Conservation (phyloP, 495 filamentous ascomycete genomes). For the Halenospora varia region DNA sequence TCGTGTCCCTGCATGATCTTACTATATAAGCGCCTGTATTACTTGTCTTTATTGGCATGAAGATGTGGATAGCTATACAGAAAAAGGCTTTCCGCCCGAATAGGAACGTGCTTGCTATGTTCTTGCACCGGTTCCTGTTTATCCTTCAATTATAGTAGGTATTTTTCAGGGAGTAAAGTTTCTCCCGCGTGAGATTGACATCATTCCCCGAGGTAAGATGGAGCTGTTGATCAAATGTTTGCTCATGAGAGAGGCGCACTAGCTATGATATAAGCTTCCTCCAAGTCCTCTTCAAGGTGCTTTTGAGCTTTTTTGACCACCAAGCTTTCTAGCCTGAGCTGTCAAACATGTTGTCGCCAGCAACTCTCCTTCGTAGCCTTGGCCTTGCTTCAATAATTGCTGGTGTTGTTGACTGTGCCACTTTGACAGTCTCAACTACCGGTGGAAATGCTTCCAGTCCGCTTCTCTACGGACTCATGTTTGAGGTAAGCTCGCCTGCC, state of each 20-base stretch:
- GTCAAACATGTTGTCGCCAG: background rate
- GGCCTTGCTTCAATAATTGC: background rate
- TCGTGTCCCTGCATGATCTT: background rate
- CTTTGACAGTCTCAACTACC: conserved; percentile 36
- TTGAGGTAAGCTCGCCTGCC: conserved; percentile 37
- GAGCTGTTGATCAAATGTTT: background rate
- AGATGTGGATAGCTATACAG: background rate
- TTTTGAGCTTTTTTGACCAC: background rate
- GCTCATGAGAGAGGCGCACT: background rate
- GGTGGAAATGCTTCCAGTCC: conserved; percentile 50
- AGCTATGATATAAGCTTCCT: background rate
- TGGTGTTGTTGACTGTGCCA: background rate
- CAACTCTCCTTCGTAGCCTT: background rate
- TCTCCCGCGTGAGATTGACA: background rate
- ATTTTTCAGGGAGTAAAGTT: background rate
- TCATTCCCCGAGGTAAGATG: background rate
- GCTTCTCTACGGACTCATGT: conserved; percentile 56
- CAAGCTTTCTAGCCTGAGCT: background rate
- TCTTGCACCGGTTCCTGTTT: too few relatives aligned
- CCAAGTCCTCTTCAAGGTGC: background rate
- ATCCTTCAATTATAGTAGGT: too few relatives aligned
- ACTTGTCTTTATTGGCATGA: background rate
- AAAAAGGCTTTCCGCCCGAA: background rate
- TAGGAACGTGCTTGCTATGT: background rate
- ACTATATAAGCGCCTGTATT: background rate